A percentile compares a stretch with the other conserved stretches of the same genome.
phyloP scores from a whole-genome alignment of 169 alveolate genomes.

The Neospora caninum region DNA sequence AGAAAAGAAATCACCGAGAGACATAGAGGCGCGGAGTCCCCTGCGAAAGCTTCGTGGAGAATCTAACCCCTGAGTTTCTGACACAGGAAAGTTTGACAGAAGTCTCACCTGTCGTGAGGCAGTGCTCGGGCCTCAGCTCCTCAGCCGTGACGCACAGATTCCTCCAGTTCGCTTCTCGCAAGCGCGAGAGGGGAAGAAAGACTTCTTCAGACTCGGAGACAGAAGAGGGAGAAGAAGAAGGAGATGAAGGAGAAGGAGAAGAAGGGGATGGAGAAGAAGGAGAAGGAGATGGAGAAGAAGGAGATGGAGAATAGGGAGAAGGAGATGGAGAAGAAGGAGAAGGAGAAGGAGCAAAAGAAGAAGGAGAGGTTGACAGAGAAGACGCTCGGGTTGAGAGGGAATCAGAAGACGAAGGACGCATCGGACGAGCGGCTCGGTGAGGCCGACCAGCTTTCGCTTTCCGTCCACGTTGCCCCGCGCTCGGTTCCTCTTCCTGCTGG shows the following conservation, averaged over 20 bases:
- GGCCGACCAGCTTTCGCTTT: too few species aligned
- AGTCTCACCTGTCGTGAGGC: constrained; percentile 44
- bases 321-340: background rate
- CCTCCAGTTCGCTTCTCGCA: constrained; percentile 4
- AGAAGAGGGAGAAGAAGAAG: background rate
- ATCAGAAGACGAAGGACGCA: background rate
- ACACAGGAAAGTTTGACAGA: too few species aligned
- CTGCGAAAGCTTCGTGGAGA: too few species aligned
- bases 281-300: background rate
- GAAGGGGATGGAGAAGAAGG: background rate
- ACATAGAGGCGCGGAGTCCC: too few species aligned
- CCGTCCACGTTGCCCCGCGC: too few species aligned
- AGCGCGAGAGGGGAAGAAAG: background rate
- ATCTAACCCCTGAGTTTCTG: too few species aligned
- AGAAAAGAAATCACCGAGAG: too few species aligned
- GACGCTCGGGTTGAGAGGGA: background rate
- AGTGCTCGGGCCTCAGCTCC: constrained; percentile 25
- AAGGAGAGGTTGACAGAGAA: background rate
- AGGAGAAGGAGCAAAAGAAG: background rate
- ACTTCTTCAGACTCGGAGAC: background rate
- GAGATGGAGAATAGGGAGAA: background rate
- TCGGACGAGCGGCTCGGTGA: too few species aligned
- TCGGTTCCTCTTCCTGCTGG: too few species aligned
- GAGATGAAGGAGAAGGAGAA: background rate
- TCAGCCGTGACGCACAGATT: constrained; percentile 31